Base-by-base conservation (phyloP, 208 protist genomes). In the Wallacemonas rigidus region DNA sequence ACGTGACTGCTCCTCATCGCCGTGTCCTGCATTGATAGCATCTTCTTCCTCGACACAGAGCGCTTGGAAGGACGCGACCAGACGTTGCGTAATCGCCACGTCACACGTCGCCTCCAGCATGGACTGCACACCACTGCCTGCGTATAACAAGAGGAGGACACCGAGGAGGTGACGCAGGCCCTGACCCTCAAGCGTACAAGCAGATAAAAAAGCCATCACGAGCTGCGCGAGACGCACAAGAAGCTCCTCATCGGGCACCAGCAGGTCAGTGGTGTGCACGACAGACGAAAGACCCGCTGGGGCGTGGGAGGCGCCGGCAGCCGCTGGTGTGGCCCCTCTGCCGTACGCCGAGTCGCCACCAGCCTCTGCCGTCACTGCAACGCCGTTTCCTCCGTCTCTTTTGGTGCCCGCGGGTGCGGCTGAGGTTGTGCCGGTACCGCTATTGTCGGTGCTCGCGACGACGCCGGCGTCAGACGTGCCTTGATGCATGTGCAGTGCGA, bases 31-130 rank as follows among this genome's bases (percentile, higher is more conserved):
- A 26, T 26, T 26, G 26, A 26, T 26, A 26, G 26, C 26, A 26
- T 26, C 58, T 26, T 68, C 64, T 5, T 57, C 65, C 26, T 58
- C 53, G 8, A 35, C 47, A n/a, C 71, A 65, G 35, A 94, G 71
- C 2, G 72, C 69, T 2, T 56, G 17, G 38, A 84, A 72, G 12
- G 83, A 56, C 3, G 69, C 57, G 48, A 85, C 72, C 12, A 85
- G 89, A 55, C 78, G 80, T 55, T 94, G 84, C 43, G 82, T 80
- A 57, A 94, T 80, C 12, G 89, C 82, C 11, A 87, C 85, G 53
- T 77, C 81, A 57, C 86, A 92, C 39, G 83, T 86, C 48, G 80
- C 87, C 74, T 94, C 87, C 60, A 88, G 74, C 69, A 89, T 86
- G 60, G 87, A 90, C 38, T 68, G 61, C 44, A 76, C 76, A 17